These are phyloP conservation scores for Neurospora discreta DNA, from an alignment of 495 filamentous ascomycete species.

Conservation along the genomic window DNA sequence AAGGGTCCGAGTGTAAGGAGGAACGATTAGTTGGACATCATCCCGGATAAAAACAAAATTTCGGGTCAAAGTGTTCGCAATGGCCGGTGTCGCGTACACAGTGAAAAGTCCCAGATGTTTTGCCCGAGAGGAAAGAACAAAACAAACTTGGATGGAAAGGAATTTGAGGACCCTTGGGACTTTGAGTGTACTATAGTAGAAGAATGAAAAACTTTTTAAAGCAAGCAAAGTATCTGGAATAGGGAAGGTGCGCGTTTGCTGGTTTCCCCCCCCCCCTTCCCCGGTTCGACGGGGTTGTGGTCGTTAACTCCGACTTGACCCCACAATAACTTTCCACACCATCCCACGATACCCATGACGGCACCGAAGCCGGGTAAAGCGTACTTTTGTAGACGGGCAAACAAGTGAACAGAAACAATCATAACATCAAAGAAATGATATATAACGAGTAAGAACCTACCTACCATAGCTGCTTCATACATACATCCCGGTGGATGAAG, in stretches of 20 bases:
- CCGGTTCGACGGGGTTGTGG: background rate
- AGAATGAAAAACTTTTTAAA: background rate
- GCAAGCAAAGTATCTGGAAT: background rate
- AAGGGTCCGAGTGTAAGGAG: background rate
- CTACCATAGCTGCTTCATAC: background rate
- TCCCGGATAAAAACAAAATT: background rate
- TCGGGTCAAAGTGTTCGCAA: background rate
- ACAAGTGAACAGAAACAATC: background rate
- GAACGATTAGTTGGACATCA: background rate
- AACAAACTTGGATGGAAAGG: too few relatives aligned
- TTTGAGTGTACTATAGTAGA: too few relatives aligned
- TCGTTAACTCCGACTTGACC: background rate
- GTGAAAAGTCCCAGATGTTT: too few relatives aligned
- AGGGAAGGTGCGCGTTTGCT: background rate
- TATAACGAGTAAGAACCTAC: background rate
- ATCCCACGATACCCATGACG: background rate
- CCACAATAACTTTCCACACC: background rate
- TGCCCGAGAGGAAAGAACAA: too few relatives aligned
- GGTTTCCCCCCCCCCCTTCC: background rate
- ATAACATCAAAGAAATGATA: background rate
- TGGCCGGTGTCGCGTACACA: background rate
- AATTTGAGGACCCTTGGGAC: too few relatives aligned
- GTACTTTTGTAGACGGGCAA: background rate
- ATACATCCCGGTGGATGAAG: background rate
- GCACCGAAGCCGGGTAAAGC: background rate